Evolutionary conservation across 2,329 filamentous ascomycete species (phyloP), one percentile per base, ranked within the genome.

Genomic region (Neobulgaria alba): DNA sequence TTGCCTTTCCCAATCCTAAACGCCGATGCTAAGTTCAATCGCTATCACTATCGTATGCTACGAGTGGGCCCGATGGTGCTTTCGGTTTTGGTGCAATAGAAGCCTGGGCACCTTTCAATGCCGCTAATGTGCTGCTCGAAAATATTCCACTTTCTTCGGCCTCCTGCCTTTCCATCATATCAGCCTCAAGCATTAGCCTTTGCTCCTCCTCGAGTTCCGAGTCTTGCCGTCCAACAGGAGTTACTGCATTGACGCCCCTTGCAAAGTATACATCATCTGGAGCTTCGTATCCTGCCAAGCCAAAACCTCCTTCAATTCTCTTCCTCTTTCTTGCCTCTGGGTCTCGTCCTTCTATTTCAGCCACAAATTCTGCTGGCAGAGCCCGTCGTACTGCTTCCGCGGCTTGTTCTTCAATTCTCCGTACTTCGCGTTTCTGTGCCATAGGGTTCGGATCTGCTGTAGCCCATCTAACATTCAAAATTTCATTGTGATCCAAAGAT

Each of bases 391-490:
- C 87, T 1, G 92, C 93, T 56, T 95, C 92, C 0, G 92, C 92
- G 2, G 92, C 92, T 61, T 98, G 92, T 59, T 98, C 92, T 60
- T 98, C 92, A 45, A 98, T 82, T 30, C 82, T 74, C 29, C 83
- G 73, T 2, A 84, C 90, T 64, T 98, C 92, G 45, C 93, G 75
- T 49, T 93, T 93, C 61, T 95, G 87, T 2, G 90, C 88, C 69
- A 92, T 81, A 0, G 92, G 92, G 53, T 98, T 98, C 1, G 92
- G 92, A 59, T 98, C 92, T 5, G 87, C 84, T 0, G 92, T 98
- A 31, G 92, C 92, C 92, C 92, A 98, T 48, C 93, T 75, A 35
- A 98, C 89, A 62, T 98, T 98, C 18, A 98, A 67, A 16, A 95
- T 81, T 64, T 98, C 92, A 48, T 79, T 82, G 61, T 96, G 83